phyloP scores from a whole-genome alignment of 768 basidiomycete genomes.

The Podaxis pistillaris region DNA sequence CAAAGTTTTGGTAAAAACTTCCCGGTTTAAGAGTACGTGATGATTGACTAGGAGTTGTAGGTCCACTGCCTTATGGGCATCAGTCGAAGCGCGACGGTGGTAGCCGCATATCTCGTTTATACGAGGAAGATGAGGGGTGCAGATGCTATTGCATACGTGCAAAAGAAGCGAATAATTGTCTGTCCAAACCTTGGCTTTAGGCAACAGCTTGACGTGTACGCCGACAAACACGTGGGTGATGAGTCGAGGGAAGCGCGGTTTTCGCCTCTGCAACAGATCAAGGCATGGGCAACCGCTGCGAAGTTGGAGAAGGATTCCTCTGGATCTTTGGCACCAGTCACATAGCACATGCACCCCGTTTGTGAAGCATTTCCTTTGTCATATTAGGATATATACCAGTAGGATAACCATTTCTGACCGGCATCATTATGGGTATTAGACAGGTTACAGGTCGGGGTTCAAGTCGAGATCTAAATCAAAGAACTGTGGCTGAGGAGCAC shows the following conservation, averaged over 20 bases:
- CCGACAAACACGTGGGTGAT: conserved; percentile 24
- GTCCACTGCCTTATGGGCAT: conserved; percentile 79
- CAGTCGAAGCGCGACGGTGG: conserved; percentile 72
- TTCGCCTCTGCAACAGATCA: conserved; percentile 10
- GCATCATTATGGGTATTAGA: not conserved
- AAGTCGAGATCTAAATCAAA: conserved; percentile 84
- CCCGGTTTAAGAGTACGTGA: not conserved
- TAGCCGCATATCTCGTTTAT: conserved; percentile 69
- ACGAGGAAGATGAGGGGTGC: conserved; percentile 48
- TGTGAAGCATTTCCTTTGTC: not conserved
- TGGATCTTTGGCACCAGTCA: not conserved
- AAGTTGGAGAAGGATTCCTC: conserved; percentile 4
- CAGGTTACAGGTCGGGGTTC: conserved; percentile 67
- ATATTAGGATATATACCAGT: conserved; percentile 4
- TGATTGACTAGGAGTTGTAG: conserved; percentile 30
- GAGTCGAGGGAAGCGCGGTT: conserved; percentile 7
- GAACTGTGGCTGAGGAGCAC: conserved; percentile 55
- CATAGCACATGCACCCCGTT: not conserved
- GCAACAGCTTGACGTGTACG: conserved; percentile 49
- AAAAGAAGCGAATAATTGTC: conserved; percentile 56
- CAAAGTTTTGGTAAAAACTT: conserved; percentile 35
- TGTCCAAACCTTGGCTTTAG: conserved; percentile 69
- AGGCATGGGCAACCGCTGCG: not conserved
- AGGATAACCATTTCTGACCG: not conserved
- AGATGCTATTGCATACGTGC: conserved; percentile 56